These are phyloP conservation scores for Globisporangium middletonii DNA, from an alignment of 352 stramenopile genomes.

Conservation along the genomic window DNA sequence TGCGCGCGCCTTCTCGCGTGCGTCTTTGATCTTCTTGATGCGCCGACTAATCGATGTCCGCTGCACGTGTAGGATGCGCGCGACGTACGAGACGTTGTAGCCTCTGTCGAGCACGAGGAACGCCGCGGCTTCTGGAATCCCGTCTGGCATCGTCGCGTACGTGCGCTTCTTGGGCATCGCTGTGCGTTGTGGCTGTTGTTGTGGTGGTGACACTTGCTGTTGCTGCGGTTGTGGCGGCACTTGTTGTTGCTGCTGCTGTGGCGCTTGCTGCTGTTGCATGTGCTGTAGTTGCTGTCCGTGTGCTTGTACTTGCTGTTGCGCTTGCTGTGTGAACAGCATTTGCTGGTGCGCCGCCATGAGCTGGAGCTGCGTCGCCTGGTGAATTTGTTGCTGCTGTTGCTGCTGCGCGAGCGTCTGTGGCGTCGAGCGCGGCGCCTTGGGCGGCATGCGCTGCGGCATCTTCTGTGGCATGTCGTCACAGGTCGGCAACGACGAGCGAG, in stretches of 20 bases:
- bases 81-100: slow-evolving; percentile 7
- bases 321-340: not conserved
- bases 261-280: not conserved
- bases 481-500: too few relatives aligned
- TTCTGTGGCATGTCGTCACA: not conserved
- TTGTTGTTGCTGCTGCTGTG: not conserved
- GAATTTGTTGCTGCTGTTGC: not conserved
- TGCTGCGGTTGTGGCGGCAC: too few relatives aligned
- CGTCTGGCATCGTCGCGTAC: slow-evolving; percentile 4
- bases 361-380: not conserved
- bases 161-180: slow-evolving; percentile 4
- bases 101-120: slow-evolving; percentile 7
- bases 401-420: not conserved
- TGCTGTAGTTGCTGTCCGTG: not conserved
- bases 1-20: slow-evolving; percentile 1
- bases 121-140: slow-evolving; percentile 6
- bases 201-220: too few relatives aligned
- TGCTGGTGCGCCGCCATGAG: too few relatives aligned
- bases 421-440: not conserved
- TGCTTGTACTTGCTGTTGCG: not conserved
- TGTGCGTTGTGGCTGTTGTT: not conserved
- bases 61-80: slow-evolving; percentile 8
- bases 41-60: slow-evolving; percentile 7
- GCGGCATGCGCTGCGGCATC: slow-evolving; percentile 1
- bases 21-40: slow-evolving; percentile 9